Evolutionary conservation across 352 stramenopile genomes (phyloP).

Genomic region (Salisapilia sapeloensis): DNA sequence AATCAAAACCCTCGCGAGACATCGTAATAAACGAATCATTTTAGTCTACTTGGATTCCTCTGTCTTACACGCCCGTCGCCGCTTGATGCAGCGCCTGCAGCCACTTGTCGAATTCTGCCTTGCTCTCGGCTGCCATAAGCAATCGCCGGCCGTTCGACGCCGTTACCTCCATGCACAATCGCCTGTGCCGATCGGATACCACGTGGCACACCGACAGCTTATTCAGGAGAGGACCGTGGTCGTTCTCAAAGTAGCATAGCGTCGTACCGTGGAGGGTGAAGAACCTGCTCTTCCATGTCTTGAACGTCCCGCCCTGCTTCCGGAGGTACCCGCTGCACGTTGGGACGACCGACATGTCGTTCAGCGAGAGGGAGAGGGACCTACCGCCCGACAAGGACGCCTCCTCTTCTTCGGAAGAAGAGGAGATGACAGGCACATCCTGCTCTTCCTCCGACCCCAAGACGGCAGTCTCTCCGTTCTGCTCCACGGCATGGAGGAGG

Average conservation of each 20-base stretch:
- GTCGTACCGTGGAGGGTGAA: conserved; percentile 60
- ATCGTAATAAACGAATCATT: too few relatives aligned
- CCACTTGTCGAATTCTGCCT: conserved; percentile 50
- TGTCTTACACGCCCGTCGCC: too few relatives aligned
- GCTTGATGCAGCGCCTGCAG: conserved; percentile 35
- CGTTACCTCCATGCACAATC: conserved; percentile 63
- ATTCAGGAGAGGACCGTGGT: conserved; percentile 44
- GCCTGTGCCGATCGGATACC: conserved; percentile 35
- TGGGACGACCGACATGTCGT: conserved; percentile 19
- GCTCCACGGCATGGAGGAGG: conserved; percentile 25
- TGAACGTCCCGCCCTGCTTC: conserved; percentile 69
- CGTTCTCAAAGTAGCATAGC: conserved; percentile 76
- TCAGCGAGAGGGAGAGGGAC: conserved; percentile 2
- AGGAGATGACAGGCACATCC: conserved; percentile 6
- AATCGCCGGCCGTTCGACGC: conserved; percentile 56
- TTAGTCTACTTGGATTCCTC: too few relatives aligned
- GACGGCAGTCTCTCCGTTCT: conserved; percentile 4
- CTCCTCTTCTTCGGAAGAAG: conserved; percentile 6
- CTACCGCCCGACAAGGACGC: conserved; percentile 1
- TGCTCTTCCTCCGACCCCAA: conserved; percentile 12
- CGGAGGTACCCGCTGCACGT: conserved; percentile 59
- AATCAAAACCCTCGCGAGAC: conserved; percentile 44
- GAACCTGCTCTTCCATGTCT: conserved; percentile 71
- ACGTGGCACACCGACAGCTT: conserved; percentile 58
- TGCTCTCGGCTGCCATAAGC: conserved; percentile 45